Conservation (phyloP, 148 eudicot genomes). For the Persicaria tinctoria region DNA sequence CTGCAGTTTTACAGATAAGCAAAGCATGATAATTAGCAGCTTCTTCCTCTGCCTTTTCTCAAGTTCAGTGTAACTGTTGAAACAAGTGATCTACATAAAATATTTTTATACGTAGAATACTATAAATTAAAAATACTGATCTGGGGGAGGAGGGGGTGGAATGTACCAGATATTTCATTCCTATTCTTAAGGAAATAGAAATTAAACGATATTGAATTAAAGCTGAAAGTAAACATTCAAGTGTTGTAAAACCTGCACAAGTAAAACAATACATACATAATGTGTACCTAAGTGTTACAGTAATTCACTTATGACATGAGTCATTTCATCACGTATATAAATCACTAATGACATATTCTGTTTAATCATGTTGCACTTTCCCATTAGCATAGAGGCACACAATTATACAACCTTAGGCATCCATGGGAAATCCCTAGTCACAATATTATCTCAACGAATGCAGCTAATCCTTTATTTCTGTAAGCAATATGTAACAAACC, state of each 20-base stretch:
- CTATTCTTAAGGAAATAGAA: not conserved
- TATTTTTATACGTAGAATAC: not conserved
- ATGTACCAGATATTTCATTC: not conserved
- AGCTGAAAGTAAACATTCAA: not conserved
- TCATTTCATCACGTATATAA: too few relatives aligned
- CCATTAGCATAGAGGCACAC: too few relatives aligned
- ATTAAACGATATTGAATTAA: not conserved
- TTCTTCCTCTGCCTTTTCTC: not conserved
- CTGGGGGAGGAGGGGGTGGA: not conserved
- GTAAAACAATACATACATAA: not conserved
- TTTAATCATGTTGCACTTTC: too few relatives aligned
- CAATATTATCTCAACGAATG: not conserved
- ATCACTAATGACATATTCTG: too few relatives aligned
- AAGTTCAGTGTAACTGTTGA: not conserved
- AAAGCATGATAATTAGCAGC: not conserved
- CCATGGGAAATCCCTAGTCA: not conserved
- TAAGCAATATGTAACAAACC: conserved; percentile 2
- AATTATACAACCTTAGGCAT: not conserved
- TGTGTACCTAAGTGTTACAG: not conserved
- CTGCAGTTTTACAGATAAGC: conserved; percentile 34
- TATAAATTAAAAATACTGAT: not conserved
- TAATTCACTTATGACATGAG: not conserved
- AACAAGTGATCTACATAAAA: not conserved
- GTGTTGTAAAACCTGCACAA: not conserved
- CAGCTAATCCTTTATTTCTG: not conserved